Evolutionary conservation across 805 yeast species (phyloP).

Genomic region (Blastobotrys muscicola): DNA sequence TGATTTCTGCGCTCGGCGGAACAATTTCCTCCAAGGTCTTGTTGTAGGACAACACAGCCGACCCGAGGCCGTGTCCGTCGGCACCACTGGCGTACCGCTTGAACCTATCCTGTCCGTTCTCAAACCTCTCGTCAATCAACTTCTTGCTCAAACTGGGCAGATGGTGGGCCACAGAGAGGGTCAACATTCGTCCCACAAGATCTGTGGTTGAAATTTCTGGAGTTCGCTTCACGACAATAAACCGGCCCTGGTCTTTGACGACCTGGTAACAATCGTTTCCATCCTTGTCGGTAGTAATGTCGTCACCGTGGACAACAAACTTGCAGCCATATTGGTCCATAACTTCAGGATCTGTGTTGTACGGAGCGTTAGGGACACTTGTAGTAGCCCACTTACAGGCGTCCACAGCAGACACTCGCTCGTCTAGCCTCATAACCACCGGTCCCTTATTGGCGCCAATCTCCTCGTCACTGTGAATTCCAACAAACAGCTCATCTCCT

Average conservation of each 20-base stretch:
- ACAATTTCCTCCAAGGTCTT: slow-evolving; percentile 20
- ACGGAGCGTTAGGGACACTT: slow-evolving; percentile 74
- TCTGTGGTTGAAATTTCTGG: slow-evolving; percentile 94
- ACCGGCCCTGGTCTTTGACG: slow-evolving; percentile 77
- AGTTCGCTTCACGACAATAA: slow-evolving; percentile 86
- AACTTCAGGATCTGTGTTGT: slow-evolving; percentile 78
- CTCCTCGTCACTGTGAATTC: slow-evolving; percentile 88
- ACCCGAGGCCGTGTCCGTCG: slow-evolving; percentile 51
- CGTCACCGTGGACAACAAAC: slow-evolving; percentile 98
- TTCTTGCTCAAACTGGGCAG: slow-evolving; percentile 18
- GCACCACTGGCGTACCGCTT: slow-evolving; percentile 49
- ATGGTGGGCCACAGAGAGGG: slow-evolving; percentile 52
- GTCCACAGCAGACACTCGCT: slow-evolving; percentile 73
- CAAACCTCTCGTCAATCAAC: slow-evolving; percentile 15
- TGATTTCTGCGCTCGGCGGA: slow-evolving; percentile 9
- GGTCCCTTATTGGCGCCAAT: slow-evolving; percentile 81
- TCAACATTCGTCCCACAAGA: slow-evolving; percentile 78
- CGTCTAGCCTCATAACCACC: slow-evolving; percentile 79
- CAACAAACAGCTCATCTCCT: slow-evolving; percentile 69
- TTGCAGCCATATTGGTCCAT: slow-evolving; percentile 67
- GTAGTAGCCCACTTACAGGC: slow-evolving; percentile 84
- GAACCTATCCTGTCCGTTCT: slow-evolving; percentile 31
- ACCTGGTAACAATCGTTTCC: slow-evolving; percentile 87
- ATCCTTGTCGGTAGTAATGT: slow-evolving; percentile 90
- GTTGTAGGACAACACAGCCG: slow-evolving; percentile 43